Evolutionary conservation across 139 green algal genomes (phyloP), one percentile per base, ranked within the genome.

Genomic region (Gonium pectorale): DNA sequence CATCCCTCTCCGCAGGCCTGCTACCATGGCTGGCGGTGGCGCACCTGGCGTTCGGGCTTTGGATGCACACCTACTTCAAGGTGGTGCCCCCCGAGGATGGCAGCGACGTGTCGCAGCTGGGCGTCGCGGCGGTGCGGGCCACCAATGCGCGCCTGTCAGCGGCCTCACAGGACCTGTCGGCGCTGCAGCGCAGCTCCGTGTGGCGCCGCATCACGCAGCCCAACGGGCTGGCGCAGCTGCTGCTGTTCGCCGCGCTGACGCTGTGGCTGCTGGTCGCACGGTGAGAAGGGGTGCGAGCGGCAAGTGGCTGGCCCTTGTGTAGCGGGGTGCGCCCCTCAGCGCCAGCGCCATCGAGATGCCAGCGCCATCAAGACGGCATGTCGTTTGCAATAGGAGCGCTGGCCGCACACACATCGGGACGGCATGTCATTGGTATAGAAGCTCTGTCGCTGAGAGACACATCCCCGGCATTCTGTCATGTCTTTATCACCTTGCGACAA

Each of bases 61-160:
- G 90, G 90, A 90, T 91, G 90, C 83, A 93, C 84, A 93, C 88
- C 17, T 86, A 91, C 86, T 93, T 93, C 86, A n/a, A 71, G 5
- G 74, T 78, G 74, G 75, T 82, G 41, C n/a, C 31, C 26, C 40
- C 75, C 1, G 37, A 1, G 8, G 29, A 41, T 4, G 37, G 37
- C 73, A n/a, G 31, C 22, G 56, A 79, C 31, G 38, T 70, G 31
- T 40, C 38, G 26, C 17, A 52, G 17, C 15, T 86, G 15, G 33
- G 27, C 31, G 44, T 29, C 13, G 41, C 54, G 1, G 41, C 54
- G 3, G 29, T 60, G n/a, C 27, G n/a, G 19, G 46, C 29, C 41
- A 68, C 43, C 80, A 86, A 64, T 68, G 54, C 54, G 22, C n/a
- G 43, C 6, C 40, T 86, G 7, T 31, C 67, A 5, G 63, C 54